Conservation (phyloP, 331 rosid species). For the Quercus tomentella region DNA sequence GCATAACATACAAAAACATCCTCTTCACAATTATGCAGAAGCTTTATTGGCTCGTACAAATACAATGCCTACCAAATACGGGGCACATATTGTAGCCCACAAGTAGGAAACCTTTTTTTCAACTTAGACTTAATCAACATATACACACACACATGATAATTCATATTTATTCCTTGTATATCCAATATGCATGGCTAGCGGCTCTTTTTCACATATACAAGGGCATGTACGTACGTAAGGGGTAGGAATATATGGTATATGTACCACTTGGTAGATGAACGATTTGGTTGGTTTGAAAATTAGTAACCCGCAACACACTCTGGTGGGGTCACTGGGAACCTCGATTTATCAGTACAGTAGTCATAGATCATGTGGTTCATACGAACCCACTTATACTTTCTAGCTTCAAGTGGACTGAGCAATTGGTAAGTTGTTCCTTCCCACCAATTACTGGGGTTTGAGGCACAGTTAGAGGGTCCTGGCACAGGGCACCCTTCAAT, state of each 20-base stretch:
- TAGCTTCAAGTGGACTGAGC: conserved; percentile 24
- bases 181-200: neutral
- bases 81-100: neutral
- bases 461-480: conserved; percentile 55
- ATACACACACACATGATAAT: conserved; percentile 2
- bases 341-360: conserved; percentile 71
- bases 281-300: neutral
- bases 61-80: conserved; percentile 5
- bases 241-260: neutral
- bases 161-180: neutral
- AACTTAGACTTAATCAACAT: neutral
- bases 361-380: conserved; percentile 81
- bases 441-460: conserved; percentile 57
- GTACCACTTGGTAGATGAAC: neutral
- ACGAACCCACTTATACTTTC: conserved; percentile 59
- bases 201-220: neutral
- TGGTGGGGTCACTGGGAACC: conserved; percentile 57
- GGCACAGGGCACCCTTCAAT: conserved; percentile 85
- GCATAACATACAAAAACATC: neutral
- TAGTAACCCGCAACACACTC: conserved; percentile 71
- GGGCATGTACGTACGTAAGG: neutral
- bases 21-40: conserved; percentile 11
- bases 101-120: neutral
- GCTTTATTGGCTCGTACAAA: conserved; percentile 11
- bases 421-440: conserved; percentile 34